Percentiles rank a stretch among this genome's conserved stretches.
phyloP scores from a whole-genome alignment of 805 yeast genomes.

The Wickerhamiella vanderwaltii region DNA sequence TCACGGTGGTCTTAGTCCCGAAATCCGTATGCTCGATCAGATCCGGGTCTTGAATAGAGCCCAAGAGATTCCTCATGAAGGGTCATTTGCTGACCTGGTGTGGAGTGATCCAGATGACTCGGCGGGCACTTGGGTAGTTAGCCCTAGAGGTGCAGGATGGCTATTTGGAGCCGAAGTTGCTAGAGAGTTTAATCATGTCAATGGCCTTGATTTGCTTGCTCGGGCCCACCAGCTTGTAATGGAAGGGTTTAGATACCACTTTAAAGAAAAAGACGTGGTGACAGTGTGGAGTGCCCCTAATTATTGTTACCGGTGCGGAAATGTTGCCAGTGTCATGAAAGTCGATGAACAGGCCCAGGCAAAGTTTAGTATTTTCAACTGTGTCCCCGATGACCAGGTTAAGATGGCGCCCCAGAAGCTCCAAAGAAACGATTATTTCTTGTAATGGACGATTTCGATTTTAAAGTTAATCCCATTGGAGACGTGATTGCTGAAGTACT shows the following conservation, averaged over 20 bases:
- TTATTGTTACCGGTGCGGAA: conserved; percentile 95
- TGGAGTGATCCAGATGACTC: conserved; percentile 95
- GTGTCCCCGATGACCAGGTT: conserved; percentile 61
- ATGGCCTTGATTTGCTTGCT: conserved; percentile 76
- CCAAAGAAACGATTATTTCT: conserved; percentile 30
- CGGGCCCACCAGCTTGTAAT: conserved; percentile 96
- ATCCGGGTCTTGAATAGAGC: conserved; percentile 89
- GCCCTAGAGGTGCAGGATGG: conserved; percentile 99
- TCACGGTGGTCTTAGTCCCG: conserved; percentile 96
- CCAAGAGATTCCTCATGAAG: conserved; percentile 98
- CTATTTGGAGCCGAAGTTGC: conserved; percentile 88
- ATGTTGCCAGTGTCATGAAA: conserved; percentile 96
- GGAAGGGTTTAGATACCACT: conserved; percentile 97
- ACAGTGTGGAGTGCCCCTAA: conserved; percentile 98
- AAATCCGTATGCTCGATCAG: conserved; percentile 93
- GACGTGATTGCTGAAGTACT: neutral
- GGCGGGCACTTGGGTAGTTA: conserved; percentile 95
- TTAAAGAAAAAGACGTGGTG: conserved; percentile 90
- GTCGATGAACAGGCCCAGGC: conserved; percentile 80
- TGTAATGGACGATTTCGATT: too few species aligned
- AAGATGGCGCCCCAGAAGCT: conserved; percentile 29
- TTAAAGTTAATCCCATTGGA: too few species aligned
- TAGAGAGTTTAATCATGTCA: conserved; percentile 90
- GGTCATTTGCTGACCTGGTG: conserved; percentile 93
- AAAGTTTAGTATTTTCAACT: conserved; percentile 84